phyloP scores from a whole-genome alignment of 148 eudicot genomes.

The Amaranthus hypochondriacus region DNA sequence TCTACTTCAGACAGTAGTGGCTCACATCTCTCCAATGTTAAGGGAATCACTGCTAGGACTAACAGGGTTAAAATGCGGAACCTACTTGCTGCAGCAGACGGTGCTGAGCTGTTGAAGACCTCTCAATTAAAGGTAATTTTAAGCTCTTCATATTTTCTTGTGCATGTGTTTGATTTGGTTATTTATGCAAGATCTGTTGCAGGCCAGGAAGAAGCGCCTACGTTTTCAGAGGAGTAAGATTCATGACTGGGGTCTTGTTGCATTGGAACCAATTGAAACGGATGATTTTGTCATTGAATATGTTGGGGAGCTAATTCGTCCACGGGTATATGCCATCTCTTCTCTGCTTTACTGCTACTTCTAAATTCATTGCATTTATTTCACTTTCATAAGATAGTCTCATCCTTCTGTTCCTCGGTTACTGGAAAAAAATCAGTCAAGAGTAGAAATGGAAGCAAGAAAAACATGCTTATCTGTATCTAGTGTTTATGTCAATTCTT shows the following conservation, averaged over 20 bases:
- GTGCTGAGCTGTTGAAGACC: constrained; percentile 90
- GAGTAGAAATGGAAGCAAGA: neutral
- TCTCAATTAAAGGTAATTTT: constrained; percentile 76
- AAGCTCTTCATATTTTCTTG: neutral
- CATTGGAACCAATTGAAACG: constrained; percentile 88
- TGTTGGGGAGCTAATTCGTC: constrained; percentile 95
- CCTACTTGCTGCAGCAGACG: constrained; percentile 96
- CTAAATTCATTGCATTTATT: neutral
- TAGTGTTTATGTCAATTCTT: neutral
- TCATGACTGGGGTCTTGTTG: constrained; percentile 99
- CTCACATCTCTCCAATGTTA: constrained; percentile 40
- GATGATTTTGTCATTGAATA: constrained; percentile 99
- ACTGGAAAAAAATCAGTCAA: neutral
- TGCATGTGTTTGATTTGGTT: neutral
- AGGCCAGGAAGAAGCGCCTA: constrained; percentile 91
- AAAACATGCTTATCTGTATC: neutral
- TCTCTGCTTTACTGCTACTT: neutral
- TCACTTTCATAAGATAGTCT: neutral
- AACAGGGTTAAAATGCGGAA: constrained; percentile 89
- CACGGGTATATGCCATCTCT: constrained; percentile 53
- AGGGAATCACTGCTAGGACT: constrained; percentile 89
- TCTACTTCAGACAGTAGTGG: constrained; percentile 38
- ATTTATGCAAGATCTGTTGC: constrained; percentile 13
- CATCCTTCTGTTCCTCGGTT: neutral
- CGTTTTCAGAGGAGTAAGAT: constrained; percentile 95